These are phyloP conservation scores for Curvularia lunata DNA, from an alignment of 2,329 filamentous ascomycete species.

Conservation along the genomic window DNA sequence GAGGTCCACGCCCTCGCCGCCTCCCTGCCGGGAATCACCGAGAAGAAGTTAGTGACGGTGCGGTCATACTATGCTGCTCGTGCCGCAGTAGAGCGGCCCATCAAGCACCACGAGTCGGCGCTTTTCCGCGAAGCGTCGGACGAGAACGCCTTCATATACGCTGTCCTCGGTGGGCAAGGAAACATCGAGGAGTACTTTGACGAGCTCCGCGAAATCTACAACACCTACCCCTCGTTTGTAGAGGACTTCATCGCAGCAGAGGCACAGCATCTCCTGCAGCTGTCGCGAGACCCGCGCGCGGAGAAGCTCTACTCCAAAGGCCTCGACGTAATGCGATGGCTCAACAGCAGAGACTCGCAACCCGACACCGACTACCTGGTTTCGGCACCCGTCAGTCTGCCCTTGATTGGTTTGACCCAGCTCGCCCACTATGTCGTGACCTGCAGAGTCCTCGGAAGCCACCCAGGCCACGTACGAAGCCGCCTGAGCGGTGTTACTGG, in stretches of 20 bases:
- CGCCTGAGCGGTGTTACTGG: conserved; percentile 87
- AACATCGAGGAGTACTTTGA: conserved; percentile 99
- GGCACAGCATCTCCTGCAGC: conserved; percentile 83
- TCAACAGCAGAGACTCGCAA: conserved; percentile 85
- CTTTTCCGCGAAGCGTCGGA: conserved; percentile 88
- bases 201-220: conserved; percentile 89
- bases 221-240: conserved; percentile 88
- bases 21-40: conserved; percentile 83
- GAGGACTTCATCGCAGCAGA: conserved; percentile 81
- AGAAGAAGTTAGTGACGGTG: conserved; percentile 91
- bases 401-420: conserved; percentile 93
- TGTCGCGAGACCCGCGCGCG: conserved; percentile 82
- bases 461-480: conserved; percentile 86
- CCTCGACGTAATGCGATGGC: conserved; percentile 93
- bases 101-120: conserved; percentile 92
- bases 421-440: conserved; percentile 94
- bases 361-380: conserved; percentile 83
- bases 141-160: conserved; percentile 83
- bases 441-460: conserved; percentile 86
- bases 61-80: conserved; percentile 91
- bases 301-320: conserved; percentile 98
- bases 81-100: conserved; percentile 79
- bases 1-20: conserved; percentile 93
- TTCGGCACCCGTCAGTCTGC: conserved; percentile 73
- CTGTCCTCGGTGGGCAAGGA: conserved; percentile 94